Percentiles rank a stretch among this genome's conserved stretches.
phyloP scores from a whole-genome alignment of 192 early-diverging fungal genomes.

The Fimicolochytrium jonesii region DNA sequence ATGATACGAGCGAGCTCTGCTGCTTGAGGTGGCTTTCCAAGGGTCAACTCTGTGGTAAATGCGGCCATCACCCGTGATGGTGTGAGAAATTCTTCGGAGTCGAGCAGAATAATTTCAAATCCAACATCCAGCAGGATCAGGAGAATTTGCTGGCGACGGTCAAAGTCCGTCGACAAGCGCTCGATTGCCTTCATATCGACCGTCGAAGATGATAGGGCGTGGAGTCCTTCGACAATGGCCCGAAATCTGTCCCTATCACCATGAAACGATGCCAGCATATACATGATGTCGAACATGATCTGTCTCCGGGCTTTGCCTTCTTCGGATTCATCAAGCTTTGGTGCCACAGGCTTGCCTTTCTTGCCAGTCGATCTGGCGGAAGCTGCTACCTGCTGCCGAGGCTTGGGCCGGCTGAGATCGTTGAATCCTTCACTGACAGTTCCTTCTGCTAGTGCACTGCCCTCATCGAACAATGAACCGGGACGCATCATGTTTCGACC shows the following conservation, averaged over 20 bases:
- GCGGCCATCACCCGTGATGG: neutral
- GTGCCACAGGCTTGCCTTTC: neutral
- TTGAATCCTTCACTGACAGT: neutral
- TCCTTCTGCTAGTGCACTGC: too few species aligned
- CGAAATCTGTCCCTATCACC: constrained; percentile 20
- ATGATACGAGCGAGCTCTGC: constrained; percentile 22
- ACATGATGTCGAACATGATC: constrained; percentile 20
- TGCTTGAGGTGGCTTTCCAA: constrained; percentile 23
- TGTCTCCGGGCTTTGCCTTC: constrained; percentile 14
- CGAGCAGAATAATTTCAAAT: constrained; percentile 28
- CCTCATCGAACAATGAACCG: too few species aligned
- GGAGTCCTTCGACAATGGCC: constrained; percentile 19
- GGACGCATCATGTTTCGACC: too few species aligned
- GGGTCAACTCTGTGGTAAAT: constrained; percentile 4
- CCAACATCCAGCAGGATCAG: constrained; percentile 30
- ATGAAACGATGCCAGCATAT: constrained; percentile 11
- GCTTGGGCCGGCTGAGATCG: neutral
- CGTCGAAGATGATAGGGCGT: neutral
- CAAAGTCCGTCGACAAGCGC: neutral
- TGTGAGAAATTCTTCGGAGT: constrained; percentile 22
- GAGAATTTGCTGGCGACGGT: constrained; percentile 9
- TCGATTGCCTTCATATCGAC: constrained; percentile 12
- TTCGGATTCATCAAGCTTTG: constrained; percentile 13
- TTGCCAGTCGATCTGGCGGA: neutral
- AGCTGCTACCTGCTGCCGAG: neutral